A percentile compares a stretch with the other conserved stretches of the same genome.
These are phyloP conservation scores for Mikania micrantha DNA, from an alignment of 129 eudicot species.

Conservation along the genomic window DNA sequence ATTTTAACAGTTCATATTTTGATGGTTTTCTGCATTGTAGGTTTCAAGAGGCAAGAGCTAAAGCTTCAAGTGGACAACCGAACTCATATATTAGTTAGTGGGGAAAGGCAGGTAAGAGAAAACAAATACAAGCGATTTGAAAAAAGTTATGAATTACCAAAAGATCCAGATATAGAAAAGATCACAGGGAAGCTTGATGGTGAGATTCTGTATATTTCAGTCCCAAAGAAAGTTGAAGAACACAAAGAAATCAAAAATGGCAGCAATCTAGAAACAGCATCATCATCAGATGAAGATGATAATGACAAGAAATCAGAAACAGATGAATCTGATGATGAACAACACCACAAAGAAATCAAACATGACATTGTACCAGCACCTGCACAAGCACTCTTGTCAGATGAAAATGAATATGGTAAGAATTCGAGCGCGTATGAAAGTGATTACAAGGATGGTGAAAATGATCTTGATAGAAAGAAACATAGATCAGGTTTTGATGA, in stretches of 20 bases:
- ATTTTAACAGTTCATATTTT: neutral
- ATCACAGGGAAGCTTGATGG: conserved; percentile 48
- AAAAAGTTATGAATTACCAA: conserved; percentile 43
- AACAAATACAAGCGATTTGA: conserved; percentile 45
- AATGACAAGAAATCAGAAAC: conserved; percentile 14
- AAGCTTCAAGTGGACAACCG: conserved; percentile 45
- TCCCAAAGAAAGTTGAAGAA: conserved; percentile 32
- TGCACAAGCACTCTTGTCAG: neutral
- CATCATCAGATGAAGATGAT: conserved; percentile 1
- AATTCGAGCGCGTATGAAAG: conserved; percentile 15
- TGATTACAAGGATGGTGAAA: neutral
- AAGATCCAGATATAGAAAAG: conserved; percentile 36
- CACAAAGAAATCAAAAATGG: conserved; percentile 16
- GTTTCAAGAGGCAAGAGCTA: conserved; percentile 43
- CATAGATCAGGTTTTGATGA: neutral
- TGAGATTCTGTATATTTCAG: conserved; percentile 36
- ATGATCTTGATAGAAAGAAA: conserved; percentile 13
- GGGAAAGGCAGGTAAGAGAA: conserved; percentile 40
- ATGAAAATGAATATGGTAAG: conserved; percentile 11
- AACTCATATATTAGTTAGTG: conserved; percentile 47
- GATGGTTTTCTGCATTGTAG: conserved; percentile 23
- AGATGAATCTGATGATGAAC: conserved; percentile 5
- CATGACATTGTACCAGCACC: conserved; percentile 8
- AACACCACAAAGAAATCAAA: conserved; percentile 10
- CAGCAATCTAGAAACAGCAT: neutral